Percentiles rank a stretch among this genome's conserved stretches.
Conservation (phyloP, 1,284 basidiomycete species). For the Bjerkandera adusta region DNA sequence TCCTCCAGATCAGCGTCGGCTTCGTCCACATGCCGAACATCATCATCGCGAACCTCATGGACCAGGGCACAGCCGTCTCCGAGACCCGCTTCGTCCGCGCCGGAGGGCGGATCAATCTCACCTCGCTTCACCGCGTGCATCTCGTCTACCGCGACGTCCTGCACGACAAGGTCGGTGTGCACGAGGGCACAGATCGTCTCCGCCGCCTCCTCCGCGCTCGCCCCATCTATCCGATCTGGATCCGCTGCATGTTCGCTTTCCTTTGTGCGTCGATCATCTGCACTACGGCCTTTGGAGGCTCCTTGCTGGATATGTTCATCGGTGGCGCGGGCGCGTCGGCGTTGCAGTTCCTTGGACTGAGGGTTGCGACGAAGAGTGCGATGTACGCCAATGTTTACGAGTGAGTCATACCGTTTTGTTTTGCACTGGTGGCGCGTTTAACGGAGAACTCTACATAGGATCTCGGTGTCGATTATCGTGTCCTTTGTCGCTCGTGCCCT, state of each 20-base stretch:
- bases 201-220: constrained; percentile 57
- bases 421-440: not conserved
- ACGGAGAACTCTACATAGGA: constrained; percentile 42
- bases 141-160: constrained; percentile 76
- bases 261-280: constrained; percentile 76
- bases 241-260: constrained; percentile 71
- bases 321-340: constrained; percentile 69
- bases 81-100: constrained; percentile 81
- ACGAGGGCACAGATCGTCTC: constrained; percentile 61
- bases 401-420: constrained; percentile 50
- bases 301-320: constrained; percentile 79
- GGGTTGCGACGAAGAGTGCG: constrained; percentile 74
- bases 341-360: constrained; percentile 75
- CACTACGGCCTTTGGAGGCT: constrained; percentile 80
- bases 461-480: constrained; percentile 79
- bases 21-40: constrained; percentile 82
- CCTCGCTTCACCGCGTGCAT: constrained; percentile 71
- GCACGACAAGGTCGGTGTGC: constrained; percentile 68
- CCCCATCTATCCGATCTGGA: constrained; percentile 59
- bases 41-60: constrained; percentile 76
- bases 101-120: constrained; percentile 69
- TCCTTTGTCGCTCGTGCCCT: constrained; percentile 78
- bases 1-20: constrained; percentile 59
- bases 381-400: constrained; percentile 90
- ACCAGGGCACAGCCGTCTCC: constrained; percentile 54